These are phyloP conservation scores for Casuarina equisetifolia DNA, from an alignment of 306 rosid genomes.

Conservation along the genomic window DNA sequence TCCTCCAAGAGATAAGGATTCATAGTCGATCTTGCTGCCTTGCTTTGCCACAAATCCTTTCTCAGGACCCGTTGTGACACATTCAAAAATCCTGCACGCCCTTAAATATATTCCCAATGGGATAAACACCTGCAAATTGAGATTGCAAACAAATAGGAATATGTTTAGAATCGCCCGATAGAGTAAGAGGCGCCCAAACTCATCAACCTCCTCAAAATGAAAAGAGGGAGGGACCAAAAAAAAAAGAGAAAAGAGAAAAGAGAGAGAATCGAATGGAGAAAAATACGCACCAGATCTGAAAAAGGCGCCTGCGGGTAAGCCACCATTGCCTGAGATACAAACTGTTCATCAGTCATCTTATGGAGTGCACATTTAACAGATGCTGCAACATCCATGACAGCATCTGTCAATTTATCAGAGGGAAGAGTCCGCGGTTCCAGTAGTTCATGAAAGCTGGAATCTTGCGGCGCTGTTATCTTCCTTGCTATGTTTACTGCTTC, in stretches of 20 bases:
- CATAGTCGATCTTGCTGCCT: slow-evolving; percentile 52
- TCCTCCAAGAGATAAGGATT: slow-evolving; percentile 50
- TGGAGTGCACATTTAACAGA: slow-evolving; percentile 49
- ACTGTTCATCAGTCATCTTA: slow-evolving; percentile 65
- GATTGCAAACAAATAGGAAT: background rate
- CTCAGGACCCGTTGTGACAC: slow-evolving; percentile 30
- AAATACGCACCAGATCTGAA: slow-evolving; percentile 62
- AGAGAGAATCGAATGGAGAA: background rate
- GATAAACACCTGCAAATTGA: slow-evolving; percentile 66
- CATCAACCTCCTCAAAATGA: background rate
- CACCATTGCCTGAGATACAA: slow-evolving; percentile 72
- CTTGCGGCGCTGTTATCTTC: slow-evolving; percentile 53
- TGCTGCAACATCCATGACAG: slow-evolving; percentile 56
- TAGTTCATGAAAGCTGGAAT: slow-evolving; percentile 63
- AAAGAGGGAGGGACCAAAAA: background rate
- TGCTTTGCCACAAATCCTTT: slow-evolving; percentile 45
- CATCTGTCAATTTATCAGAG: slow-evolving; percentile 38
- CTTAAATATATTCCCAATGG: slow-evolving; percentile 57
- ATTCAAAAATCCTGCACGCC: slow-evolving; percentile 51
- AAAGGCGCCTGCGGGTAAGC: slow-evolving; percentile 73
- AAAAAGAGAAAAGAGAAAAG: background rate
- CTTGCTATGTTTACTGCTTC: slow-evolving; percentile 73
- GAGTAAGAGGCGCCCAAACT: background rate
- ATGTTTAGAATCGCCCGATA: background rate
- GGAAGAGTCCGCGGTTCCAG: slow-evolving; percentile 46